Conservation (phyloP, 495 filamentous ascomycete genomes). For the Delitschia confertaspora region DNA sequence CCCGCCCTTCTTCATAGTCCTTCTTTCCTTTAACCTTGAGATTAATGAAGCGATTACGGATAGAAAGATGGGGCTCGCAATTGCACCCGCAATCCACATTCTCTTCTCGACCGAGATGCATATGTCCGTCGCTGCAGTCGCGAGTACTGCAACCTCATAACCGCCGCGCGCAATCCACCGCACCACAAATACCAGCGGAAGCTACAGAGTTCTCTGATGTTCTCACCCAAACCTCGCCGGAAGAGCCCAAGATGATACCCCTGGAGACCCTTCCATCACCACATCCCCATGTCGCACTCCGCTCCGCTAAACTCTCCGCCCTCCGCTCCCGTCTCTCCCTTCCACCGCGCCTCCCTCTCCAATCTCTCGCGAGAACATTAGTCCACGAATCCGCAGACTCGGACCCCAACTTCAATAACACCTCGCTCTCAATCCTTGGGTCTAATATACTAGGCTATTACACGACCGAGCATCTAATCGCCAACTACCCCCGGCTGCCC, state of each 20-base stretch:
- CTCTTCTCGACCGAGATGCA: slow-evolving; percentile 14
- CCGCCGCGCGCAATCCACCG: slow-evolving; percentile 14
- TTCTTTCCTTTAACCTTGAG: slow-evolving; percentile 15
- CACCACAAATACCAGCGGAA: background rate
- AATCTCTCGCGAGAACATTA: slow-evolving; percentile 77
- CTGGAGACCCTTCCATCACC: slow-evolving; percentile 50
- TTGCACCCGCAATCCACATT: slow-evolving; percentile 39
- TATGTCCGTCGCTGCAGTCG: too few species aligned
- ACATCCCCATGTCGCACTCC: slow-evolving; percentile 53
- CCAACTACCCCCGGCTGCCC: slow-evolving; percentile 81
- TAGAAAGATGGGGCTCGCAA: slow-evolving; percentile 63
- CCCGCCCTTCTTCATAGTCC: background rate
- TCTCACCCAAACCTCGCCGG: background rate
- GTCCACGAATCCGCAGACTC: slow-evolving; percentile 76
- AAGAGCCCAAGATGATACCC: too few species aligned
- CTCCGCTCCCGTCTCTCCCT: slow-evolving; percentile 86
- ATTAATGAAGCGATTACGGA: slow-evolving; percentile 62
- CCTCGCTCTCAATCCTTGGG: slow-evolving; percentile 71
- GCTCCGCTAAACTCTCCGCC: slow-evolving; percentile 84
- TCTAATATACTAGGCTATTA: slow-evolving; percentile 76
- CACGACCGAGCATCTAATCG: slow-evolving; percentile 76
- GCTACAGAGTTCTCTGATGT: background rate
- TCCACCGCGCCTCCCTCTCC: slow-evolving; percentile 67
- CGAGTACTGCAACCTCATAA: slow-evolving; percentile 28
- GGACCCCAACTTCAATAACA: slow-evolving; percentile 68